Conservation (phyloP, 768 basidiomycete genomes). For the Tephrocybe sp. region DNA sequence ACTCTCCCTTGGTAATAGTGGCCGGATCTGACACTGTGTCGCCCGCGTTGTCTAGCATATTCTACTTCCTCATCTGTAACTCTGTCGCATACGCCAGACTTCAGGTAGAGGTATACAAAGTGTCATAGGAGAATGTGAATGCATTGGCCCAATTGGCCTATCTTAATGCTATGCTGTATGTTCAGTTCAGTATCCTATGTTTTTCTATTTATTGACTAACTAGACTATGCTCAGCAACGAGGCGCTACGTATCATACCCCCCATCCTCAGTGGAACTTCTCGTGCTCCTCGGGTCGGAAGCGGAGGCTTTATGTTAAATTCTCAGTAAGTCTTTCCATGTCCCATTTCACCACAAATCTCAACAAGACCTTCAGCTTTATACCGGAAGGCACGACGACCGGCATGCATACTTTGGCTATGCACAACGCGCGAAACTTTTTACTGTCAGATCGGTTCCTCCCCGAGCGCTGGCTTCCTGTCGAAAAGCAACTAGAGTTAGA, state of each 20-base stretch:
- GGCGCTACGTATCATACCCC: slow-evolving; percentile 34
- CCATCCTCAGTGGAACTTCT: slow-evolving; percentile 31
- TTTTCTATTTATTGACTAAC: neutral
- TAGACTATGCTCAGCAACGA: slow-evolving; percentile 32
- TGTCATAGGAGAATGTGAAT: neutral
- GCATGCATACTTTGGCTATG: slow-evolving; percentile 33
- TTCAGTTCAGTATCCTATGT: slow-evolving; percentile 11
- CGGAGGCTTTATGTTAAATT: slow-evolving; percentile 15
- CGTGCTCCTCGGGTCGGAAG: slow-evolving; percentile 19
- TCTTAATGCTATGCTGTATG: slow-evolving; percentile 33
- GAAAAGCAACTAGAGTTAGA: slow-evolving; percentile 15
- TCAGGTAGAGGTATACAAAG: slow-evolving; percentile 4
- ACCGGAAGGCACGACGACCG: slow-evolving; percentile 37
- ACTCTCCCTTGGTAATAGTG: slow-evolving; percentile 13
- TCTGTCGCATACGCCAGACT: slow-evolving; percentile 10
- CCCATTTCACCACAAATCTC: no score
- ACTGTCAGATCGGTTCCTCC: slow-evolving; percentile 34
- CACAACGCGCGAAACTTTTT: slow-evolving; percentile 38
- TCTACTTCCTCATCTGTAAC: slow-evolving; percentile 17
- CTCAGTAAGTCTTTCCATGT: slow-evolving; percentile 15
- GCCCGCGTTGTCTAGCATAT: slow-evolving; percentile 13
- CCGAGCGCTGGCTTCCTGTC: slow-evolving; percentile 34
- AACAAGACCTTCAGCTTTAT: slow-evolving; percentile 28
- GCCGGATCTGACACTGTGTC: slow-evolving; percentile 19
- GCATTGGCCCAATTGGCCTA: slow-evolving; percentile 8